Percentiles rank a stretch among this genome's conserved stretches.
Conservation (phyloP, 805 yeast genomes). For the Pichia manshurica region DNA sequence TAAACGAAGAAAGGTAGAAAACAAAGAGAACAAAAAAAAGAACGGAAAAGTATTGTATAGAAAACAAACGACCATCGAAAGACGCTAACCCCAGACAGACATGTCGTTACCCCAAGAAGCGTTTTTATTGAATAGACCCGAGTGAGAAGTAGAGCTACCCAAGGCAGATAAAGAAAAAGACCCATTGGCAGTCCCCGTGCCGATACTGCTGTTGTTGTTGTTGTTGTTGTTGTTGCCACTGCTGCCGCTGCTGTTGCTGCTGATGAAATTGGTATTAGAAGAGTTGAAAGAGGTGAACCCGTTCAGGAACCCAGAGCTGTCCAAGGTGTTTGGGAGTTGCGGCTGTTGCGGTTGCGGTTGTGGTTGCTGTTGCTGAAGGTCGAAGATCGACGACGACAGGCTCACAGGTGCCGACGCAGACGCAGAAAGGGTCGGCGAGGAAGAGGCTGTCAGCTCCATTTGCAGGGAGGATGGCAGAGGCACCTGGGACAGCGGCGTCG, state of each 20-base stretch:
- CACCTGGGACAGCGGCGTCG: too few relatives aligned
- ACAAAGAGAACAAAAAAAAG: too few relatives aligned
- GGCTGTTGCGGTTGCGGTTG: background rate
- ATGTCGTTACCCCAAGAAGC: slow-evolving; percentile 14
- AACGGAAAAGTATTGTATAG: too few relatives aligned
- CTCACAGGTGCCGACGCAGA: background rate
- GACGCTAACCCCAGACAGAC: slow-evolving; percentile 16
- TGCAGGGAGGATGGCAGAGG: too few relatives aligned
- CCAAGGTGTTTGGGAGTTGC: background rate
- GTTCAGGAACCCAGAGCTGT: background rate
- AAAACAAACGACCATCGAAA: too few relatives aligned
- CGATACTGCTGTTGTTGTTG: background rate
- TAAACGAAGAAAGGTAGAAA: too few relatives aligned
- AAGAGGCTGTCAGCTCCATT: background rate
- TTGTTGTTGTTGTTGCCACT: background rate
- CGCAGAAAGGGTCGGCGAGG: background rate
- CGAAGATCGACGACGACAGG: slow-evolving; percentile 2
- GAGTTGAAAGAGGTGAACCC: background rate
- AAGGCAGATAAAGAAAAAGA: background rate
- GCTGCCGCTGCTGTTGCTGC: background rate
- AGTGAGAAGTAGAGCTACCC: slow-evolving; percentile 2
- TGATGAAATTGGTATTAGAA: background rate
- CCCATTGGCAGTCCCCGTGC: background rate
- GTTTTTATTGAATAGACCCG: slow-evolving; percentile 8
- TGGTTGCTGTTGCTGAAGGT: background rate